A percentile compares a stretch with the other conserved stretches of the same genome.
These are phyloP conservation scores for Penicillium griseofulvum DNA, from an alignment of 2,329 filamentous ascomycete species.

Conservation along the genomic window DNA sequence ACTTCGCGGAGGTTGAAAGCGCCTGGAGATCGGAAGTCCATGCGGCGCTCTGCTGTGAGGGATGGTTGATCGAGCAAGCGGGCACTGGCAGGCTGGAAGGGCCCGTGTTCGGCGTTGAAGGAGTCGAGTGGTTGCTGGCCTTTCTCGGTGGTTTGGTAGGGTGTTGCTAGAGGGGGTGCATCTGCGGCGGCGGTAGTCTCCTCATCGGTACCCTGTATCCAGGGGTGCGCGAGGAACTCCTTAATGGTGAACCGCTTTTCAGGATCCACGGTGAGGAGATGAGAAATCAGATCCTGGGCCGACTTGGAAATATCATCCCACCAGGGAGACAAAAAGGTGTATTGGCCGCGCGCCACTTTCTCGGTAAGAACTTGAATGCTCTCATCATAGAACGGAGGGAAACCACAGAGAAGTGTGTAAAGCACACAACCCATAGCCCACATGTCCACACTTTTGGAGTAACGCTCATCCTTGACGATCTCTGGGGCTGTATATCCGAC, in stretches of 20 bases:
- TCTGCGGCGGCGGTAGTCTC: slow-evolving; percentile 65
- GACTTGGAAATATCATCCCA: slow-evolving; percentile 98
- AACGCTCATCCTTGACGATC: slow-evolving; percentile 97
- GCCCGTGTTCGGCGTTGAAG: slow-evolving; percentile 36
- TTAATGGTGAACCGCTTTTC: slow-evolving; percentile 92
- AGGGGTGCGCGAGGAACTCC: slow-evolving; percentile 91
- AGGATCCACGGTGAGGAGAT: slow-evolving; percentile 89
- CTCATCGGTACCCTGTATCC: slow-evolving; percentile 74
- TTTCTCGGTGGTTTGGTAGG: slow-evolving; percentile 58
- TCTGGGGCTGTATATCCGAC: slow-evolving; percentile 97
- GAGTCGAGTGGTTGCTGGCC: slow-evolving; percentile 56
- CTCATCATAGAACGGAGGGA: slow-evolving; percentile 98
- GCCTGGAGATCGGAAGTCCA: slow-evolving; percentile 93
- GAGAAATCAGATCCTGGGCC: slow-evolving; percentile 89
- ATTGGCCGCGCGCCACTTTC: slow-evolving; percentile 94
- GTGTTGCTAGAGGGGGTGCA: slow-evolving; percentile 69
- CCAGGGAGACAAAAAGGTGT: slow-evolving; percentile 97
- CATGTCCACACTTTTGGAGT: slow-evolving; percentile 99
- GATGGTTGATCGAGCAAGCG: slow-evolving; percentile 58
- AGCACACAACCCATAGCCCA: slow-evolving; percentile 96
- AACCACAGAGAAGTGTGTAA: slow-evolving; percentile 94
- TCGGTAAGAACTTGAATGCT: slow-evolving; percentile 95
- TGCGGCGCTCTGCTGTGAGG: slow-evolving; percentile 60
- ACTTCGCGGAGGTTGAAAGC: slow-evolving; percentile 95
- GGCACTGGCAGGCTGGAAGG: slow-evolving; percentile 49